phyloP scores from a whole-genome alignment of 441 rosid species.

The Adansonia rubrostipa region DNA sequence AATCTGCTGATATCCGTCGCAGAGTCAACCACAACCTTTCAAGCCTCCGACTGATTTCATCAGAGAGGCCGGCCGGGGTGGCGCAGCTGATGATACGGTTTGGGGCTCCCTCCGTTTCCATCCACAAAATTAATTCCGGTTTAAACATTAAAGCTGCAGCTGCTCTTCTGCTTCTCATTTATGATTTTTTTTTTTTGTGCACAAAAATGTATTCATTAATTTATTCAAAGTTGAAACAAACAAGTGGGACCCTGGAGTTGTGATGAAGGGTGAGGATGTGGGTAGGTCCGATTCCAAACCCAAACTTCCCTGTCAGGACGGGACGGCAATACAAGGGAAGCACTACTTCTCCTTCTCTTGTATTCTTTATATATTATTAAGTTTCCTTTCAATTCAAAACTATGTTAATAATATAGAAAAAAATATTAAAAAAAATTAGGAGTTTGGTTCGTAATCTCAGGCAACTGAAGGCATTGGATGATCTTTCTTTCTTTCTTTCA shows the following conservation, averaged over 20 bases:
- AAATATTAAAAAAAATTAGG: background rate
- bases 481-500: constrained; percentile 13
- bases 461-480: background rate
- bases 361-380: too few relatives aligned
- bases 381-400: too few relatives aligned
- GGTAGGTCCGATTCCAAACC: too few relatives aligned
- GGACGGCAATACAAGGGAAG: constrained; percentile 1
- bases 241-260: background rate
- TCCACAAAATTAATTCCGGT: constrained; percentile 10
- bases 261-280: background rate
- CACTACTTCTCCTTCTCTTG: background rate
- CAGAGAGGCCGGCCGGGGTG: too few relatives aligned
- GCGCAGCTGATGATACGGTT: background rate
- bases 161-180: background rate
- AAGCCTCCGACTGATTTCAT: too few relatives aligned
- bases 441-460: background rate
- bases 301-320: background rate
- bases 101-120: background rate
- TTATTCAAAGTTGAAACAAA: background rate
- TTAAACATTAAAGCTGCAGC: background rate
- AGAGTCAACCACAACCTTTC: too few relatives aligned
- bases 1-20: too few relatives aligned
- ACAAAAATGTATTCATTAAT: too few relatives aligned
- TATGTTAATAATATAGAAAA: background rate
- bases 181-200: too few relatives aligned